Base-by-base conservation (phyloP, 495 filamentous ascomycete species). In the Hypoxylon fuscum region DNA sequence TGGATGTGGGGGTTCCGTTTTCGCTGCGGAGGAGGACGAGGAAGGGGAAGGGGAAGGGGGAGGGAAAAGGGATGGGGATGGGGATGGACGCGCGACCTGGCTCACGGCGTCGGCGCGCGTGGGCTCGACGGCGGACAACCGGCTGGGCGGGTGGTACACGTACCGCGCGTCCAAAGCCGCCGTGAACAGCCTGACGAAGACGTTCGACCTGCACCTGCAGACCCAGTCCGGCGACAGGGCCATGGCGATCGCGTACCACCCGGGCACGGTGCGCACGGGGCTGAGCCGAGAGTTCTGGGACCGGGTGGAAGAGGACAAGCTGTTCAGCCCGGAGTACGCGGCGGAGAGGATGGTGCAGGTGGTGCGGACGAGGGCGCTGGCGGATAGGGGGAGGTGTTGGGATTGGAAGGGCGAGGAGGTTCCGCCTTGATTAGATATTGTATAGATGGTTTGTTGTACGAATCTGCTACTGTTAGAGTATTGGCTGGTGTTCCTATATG, bases 341-440 rank as follows among this genome's bases (percentile, higher is more conserved):
- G 90, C 83, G 1, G 78, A 79, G 68, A 77, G 76, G 53, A 74
- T 95, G 74, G 59, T 87, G 48, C 69, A 83, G 29, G 73, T 77
- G 15, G 79, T 92, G 23, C 66, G 70, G 32, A 59, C 64, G n/a
- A 31, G 87, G 44, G 66, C 64, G 9, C 42, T 81, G 46, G 76
- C 78, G 12, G 80, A 83, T 34, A 81, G 90, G 61, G 90, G 90
- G 2, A 74, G 77, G 62, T 90, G 83, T 69, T 93, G 88, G 88
- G 89, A 92, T 78, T 93, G 87, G 85, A 86, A 86, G 63, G 89
- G 88, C 2, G 76, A 86, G 54, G 89, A 91, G 69, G 77, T 96
- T 12, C 54, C 75, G 37, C 88, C 90, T 18, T 91, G 59, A 72
- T 18, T 34, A 29, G 51, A 23, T n/a, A n/a, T n/a, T n/a, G n/a